Evolutionary conservation across 768 basidiomycete genomes (phyloP), one percentile per base, ranked within the genome.

Genomic region (Lactifluus piperatus): DNA sequence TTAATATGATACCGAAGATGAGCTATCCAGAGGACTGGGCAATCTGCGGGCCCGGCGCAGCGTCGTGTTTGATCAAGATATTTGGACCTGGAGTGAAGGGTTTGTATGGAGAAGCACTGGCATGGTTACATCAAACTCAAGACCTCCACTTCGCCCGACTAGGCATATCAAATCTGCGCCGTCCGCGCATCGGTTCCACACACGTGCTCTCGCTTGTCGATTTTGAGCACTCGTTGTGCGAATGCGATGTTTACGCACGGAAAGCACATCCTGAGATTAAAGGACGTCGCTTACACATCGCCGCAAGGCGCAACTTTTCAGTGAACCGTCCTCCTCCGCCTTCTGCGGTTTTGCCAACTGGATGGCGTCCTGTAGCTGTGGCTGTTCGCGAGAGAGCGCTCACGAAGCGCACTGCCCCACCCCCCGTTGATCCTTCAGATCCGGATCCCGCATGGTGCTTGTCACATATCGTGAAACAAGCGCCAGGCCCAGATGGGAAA

Each of bases 221-320:
- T 68, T 74, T 91, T 54, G 89, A 91, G 72, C 89, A 91, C 68
- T 76, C 83, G 1, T 71, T 91, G 16, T 91, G 89, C 71, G 89
- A 91, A 68, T 76, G 85, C 46, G 86, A 89, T 72, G 88, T 90
- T 67, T 91, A 90, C 66, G 75, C 81, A 43, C 84, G 88, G 47
- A 72, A 72, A n/a, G 73, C 71, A 20, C 79, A 82, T 68, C 80
- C 81, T 3, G 41, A 69, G 11, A 66, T 83, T 56, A 75, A 72
- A 45, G 64, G 68, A 22, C 56, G 54, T 24, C 74, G 79, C 45
- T 72, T 64, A 18, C 65, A 77, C 56, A 65, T 80, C 32, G 71
- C 57, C n/a, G 55, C 49, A 29, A 54, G 44, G 18, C 39, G 37
- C 54, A 51, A 34, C 16, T 70, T 66, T 57, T 55, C 52, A 16